A percentile compares a stretch with the other conserved stretches of the same genome.
phyloP scores from a whole-genome alignment of 495 filamentous ascomycete genomes.

The Neurospora pannonica region DNA sequence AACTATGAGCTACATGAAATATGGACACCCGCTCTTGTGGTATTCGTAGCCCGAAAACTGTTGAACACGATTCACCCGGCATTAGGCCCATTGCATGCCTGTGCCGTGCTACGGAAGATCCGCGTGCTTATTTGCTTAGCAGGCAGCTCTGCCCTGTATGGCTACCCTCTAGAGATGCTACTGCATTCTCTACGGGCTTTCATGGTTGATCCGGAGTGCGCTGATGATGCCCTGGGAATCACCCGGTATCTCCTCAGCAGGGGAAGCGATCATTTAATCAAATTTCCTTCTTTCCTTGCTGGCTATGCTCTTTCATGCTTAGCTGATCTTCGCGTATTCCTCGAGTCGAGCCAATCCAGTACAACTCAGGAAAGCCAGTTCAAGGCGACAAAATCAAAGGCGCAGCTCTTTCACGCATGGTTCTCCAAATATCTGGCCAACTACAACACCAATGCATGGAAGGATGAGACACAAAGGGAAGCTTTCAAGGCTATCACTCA shows the following conservation, averaged over 20 bases:
- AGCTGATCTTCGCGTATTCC: constrained; percentile 62
- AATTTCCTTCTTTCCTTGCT: constrained; percentile 63
- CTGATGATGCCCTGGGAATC: constrained; percentile 85
- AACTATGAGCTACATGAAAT: constrained; percentile 52
- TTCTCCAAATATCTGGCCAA: constrained; percentile 50
- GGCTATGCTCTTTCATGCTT: constrained; percentile 69
- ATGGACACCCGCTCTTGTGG: constrained; percentile 69
- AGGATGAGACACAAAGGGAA: constrained; percentile 30
- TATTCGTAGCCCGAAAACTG: constrained; percentile 66
- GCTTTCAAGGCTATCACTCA: constrained; percentile 56
- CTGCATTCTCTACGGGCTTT: constrained; percentile 72
- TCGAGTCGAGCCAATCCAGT: constrained; percentile 54
- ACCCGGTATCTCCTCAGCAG: constrained; percentile 71
- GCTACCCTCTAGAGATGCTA: constrained; percentile 89
- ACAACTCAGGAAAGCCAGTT: constrained; percentile 72
- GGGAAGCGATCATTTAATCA: constrained; percentile 54
- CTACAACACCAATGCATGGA: constrained; percentile 44
- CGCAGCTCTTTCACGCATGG: constrained; percentile 61
- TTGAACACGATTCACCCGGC: constrained; percentile 78
- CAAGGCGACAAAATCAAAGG: constrained; percentile 55
- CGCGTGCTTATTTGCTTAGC: constrained; percentile 72
- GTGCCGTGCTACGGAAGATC: constrained; percentile 76
- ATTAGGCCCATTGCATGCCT: constrained; percentile 76
- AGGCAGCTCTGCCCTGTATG: constrained; percentile 55
- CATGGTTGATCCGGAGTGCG: constrained; percentile 70